Evolutionary conservation across 805 yeast genomes (phyloP), one percentile per base, ranked within the genome.

Genomic region (Cyberlindnera mississippiensis): DNA sequence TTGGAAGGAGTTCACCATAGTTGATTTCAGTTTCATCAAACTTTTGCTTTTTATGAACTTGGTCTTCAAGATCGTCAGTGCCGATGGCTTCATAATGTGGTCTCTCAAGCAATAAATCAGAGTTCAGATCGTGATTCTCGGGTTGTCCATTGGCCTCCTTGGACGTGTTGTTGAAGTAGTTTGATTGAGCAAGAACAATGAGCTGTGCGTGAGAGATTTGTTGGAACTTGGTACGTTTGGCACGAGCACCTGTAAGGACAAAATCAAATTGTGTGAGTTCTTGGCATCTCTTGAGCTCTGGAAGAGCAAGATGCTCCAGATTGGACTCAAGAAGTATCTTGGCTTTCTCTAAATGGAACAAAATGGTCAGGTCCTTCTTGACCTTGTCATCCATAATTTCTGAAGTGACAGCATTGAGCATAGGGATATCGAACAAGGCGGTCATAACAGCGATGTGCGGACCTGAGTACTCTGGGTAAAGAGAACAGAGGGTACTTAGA

Each of bases 201-300:
- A 91, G 72, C 30, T 87, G 78, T 1, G 96, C 75, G 19, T 82
- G 75, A n/a, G 81, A 77, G 27, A 69, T 72, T 36, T 72, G 72
- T 64, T 91, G 98, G 60, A 69, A 86, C 60, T 85, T 85, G 4
- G 98, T 91, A 57, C 93, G 72, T 58, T 80, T 83, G 9, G 96
- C 96, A 52, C 80, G 80, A 42, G 93, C 85, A 51, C 98, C 98
- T 1, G 97, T 85, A 35, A 91, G 64, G 1, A 82, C 75, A 49
- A 82, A 75, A 37, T 75, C 66, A 35, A 88, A 70, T 1, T 77
- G 73, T 0, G 89, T 78, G 10, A 82, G 57, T 12, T 73, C 71
- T 33, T 77, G 73, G 2, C 81, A 86, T 46, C 72, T 73, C 2
- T 66, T 61, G 46, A 85, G 64, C 4, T 77, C 69, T 7, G 80